Conservation (phyloP, 2,329 filamentous ascomycete genomes). For the Aspergillus candidus region DNA sequence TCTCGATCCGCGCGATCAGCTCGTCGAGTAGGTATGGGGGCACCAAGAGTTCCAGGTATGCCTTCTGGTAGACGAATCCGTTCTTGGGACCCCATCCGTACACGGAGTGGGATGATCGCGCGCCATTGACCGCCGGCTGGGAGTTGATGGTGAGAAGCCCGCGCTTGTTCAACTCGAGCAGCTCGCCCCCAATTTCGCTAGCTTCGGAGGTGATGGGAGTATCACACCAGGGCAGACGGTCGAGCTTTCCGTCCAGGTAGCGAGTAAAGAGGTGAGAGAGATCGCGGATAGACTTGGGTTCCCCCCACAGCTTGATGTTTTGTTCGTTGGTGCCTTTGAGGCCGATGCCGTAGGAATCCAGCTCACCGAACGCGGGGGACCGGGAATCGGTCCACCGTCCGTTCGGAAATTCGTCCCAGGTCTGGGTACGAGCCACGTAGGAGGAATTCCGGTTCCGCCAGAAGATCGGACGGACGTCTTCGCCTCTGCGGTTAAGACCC, state of each 20-base stretch:
- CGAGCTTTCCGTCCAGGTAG: slow-evolving; percentile 75
- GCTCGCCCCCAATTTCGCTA: slow-evolving; percentile 65
- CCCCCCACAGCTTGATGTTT: slow-evolving; percentile 91
- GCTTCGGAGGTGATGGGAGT: slow-evolving; percentile 77
- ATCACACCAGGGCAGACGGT: slow-evolving; percentile 90
- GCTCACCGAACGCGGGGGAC: slow-evolving; percentile 90
- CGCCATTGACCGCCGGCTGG: slow-evolving; percentile 87
- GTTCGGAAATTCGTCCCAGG: slow-evolving; percentile 99
- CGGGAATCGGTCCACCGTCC: slow-evolving; percentile 96
- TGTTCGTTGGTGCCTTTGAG: slow-evolving; percentile 92
- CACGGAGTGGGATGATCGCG: slow-evolving; percentile 76
- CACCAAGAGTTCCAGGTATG: slow-evolving; percentile 87
- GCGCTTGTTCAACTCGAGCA: slow-evolving; percentile 75
- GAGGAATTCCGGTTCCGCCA: slow-evolving; percentile 97
- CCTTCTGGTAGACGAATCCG: slow-evolving; percentile 97
- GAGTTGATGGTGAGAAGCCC: slow-evolving; percentile 96
- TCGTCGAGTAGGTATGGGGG: slow-evolving; percentile 72
- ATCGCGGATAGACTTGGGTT: slow-evolving; percentile 72
- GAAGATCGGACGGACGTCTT: slow-evolving; percentile 97
- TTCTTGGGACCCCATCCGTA: slow-evolving; percentile 94
- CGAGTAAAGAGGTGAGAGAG: slow-evolving; percentile 76
- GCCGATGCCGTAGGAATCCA: slow-evolving; percentile 90
- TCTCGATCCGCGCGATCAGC: slow-evolving; percentile 70
- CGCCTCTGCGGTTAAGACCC: slow-evolving; percentile 76
- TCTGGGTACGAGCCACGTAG: slow-evolving; percentile 89